Conservation (phyloP, 202 grass and related monocot genomes). For the Miscanthus sacchariflorus region DNA sequence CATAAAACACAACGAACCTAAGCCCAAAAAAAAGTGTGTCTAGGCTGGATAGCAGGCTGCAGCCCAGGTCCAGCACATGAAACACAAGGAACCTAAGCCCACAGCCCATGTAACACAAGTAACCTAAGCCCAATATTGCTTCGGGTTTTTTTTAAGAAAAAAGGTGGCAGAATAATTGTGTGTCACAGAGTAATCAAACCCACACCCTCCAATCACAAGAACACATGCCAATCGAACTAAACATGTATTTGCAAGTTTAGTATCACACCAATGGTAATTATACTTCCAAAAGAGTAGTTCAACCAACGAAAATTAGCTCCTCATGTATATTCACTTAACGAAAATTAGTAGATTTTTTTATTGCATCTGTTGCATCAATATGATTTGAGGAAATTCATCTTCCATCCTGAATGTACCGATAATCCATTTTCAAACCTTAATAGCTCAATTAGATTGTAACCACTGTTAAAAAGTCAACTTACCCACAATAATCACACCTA, state of each 20-base stretch:
- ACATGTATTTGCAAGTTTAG: background rate
- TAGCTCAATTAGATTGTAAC: too few species aligned
- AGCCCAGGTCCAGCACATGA: too few species aligned
- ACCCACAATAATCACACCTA: slow-evolving; percentile 84
- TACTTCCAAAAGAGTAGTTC: background rate
- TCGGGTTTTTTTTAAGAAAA: background rate
- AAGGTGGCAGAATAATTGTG: background rate
- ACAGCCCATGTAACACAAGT: background rate
- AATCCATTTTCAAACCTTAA: background rate
- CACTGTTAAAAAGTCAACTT: slow-evolving; percentile 27
- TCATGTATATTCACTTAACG: background rate
- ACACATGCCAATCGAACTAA: background rate
- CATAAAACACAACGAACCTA: background rate
- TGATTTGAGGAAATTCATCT: background rate
- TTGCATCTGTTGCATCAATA: background rate
- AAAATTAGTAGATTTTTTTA: background rate
- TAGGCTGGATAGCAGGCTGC: too few species aligned
- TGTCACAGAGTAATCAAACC: background rate
- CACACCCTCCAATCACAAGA: background rate
- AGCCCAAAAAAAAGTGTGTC: background rate
- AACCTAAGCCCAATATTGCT: background rate
- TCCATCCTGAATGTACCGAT: background rate
- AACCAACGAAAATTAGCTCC: background rate
- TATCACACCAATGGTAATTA: background rate
- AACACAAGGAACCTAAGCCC: background rate